Evolutionary conservation across 768 basidiomycete genomes (phyloP).

Genomic region (Lactifluus piperatus): DNA sequence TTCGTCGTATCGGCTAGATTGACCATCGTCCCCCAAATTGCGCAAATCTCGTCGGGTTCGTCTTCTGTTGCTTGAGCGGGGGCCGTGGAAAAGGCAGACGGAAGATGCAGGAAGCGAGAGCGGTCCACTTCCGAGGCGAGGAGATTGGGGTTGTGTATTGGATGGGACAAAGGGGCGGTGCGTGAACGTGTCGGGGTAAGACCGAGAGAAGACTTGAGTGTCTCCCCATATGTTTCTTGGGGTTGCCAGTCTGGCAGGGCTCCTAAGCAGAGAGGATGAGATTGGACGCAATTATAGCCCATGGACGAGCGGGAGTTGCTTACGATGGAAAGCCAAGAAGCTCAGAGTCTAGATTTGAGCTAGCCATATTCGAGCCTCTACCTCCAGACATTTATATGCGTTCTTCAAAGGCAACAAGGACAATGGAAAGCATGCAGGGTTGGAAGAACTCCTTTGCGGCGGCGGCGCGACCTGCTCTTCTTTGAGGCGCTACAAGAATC

Average conservation of each 20-base stretch:
- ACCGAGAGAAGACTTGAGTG: slow-evolving; percentile 74
- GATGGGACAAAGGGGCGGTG: slow-evolving; percentile 30
- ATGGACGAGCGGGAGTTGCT: slow-evolving; percentile 21
- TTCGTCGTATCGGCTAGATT: slow-evolving; percentile 88
- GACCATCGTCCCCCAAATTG: slow-evolving; percentile 98
- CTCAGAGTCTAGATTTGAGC: slow-evolving; percentile 36
- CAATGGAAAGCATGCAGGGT: slow-evolving; percentile 30
- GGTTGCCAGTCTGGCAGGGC: slow-evolving; percentile 44
- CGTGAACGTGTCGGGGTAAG: slow-evolving; percentile 40
- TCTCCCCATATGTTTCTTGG: slow-evolving; percentile 78
- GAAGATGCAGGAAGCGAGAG: slow-evolving; percentile 52
- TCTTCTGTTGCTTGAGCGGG: slow-evolving; percentile 57
- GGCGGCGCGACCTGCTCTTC: slow-evolving; percentile 48
- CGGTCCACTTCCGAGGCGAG: slow-evolving; percentile 40
- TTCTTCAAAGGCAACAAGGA: slow-evolving; percentile 24
- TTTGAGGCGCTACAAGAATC: slow-evolving; percentile 48
- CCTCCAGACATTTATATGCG: background rate
- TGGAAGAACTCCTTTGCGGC: slow-evolving; percentile 26
- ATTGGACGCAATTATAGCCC: too few relatives aligned
- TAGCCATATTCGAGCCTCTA: slow-evolving; percentile 19
- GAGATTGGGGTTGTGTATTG: slow-evolving; percentile 34
- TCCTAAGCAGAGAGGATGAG: slow-evolving; percentile 29
- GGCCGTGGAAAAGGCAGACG: slow-evolving; percentile 50
- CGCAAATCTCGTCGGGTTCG: slow-evolving; percentile 76
- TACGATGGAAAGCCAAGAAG: slow-evolving; percentile 67